Base-by-base conservation (phyloP, 2,329 filamentous ascomycete species). In the Fusarium sp. region DNA sequence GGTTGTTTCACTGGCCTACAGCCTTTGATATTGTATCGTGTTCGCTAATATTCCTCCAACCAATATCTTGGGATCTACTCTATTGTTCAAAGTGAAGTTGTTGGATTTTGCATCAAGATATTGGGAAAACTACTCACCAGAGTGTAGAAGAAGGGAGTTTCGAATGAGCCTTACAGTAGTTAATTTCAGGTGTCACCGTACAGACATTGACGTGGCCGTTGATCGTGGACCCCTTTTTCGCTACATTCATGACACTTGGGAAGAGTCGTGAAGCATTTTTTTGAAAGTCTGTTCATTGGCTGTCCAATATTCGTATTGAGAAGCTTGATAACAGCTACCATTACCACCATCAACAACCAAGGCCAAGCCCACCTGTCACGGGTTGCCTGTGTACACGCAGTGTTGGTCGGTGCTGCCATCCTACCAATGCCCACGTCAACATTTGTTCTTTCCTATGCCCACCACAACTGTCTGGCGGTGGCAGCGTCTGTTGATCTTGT, bases 401-500 rank as follows among this genome's bases (percentile, higher is more conserved):
- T 13, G 28, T 3, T n/a, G 5, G 47, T 7, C 10, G 10, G 47
- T 49, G 28, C 22, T 33, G 3, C 9, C 7, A 33, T 6, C 1
- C 3, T n/a, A n/a, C 22, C n/a, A 3, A 49, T 31, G 5, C 7
- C 31, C 28, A 49, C 14, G 14, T 33, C 28, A 8, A 49, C 22
- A 6, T 2, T 18, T 5, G 2, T 2, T 49, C 28, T 28, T n/a
- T 15, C 6, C 14, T 7, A 18, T 13, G 15, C 7, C 18, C 5
- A 3, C 5, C 28, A n/a, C 15, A 11, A 15, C 20, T 17, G 15
- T 33, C 9, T n/a, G 15, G 7, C 28, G 9, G 22, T 49, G 22
- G 28, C 5, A 13, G 7, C 2, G 0, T 9, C 14, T 31, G 4
- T 31, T 28, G 45, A 28, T 0, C 6, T 0, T 48, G 8, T 48